Base-by-base conservation (phyloP, 257 asterid genomes). In the Rehmannia glutinosa region DNA sequence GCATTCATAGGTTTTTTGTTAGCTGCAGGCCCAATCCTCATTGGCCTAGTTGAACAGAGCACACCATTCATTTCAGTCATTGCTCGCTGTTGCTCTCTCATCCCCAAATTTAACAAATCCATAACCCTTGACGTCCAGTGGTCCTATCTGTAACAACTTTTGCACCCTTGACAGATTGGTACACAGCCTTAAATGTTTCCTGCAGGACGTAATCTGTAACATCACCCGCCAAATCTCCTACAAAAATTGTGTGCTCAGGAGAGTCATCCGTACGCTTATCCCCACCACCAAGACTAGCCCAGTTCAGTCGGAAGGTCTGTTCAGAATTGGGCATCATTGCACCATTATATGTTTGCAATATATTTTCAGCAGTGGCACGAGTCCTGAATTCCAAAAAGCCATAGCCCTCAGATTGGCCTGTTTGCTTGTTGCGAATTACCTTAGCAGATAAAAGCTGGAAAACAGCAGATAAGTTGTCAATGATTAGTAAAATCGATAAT, bases 11-110 rank as follows among this genome's bases (percentile, higher is more conserved):
- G 83, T 69, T 88, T 90, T 61, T 84, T 90, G 81, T 82, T 90
- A 23, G 97, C 92, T 17, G 97, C 96, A 19, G 97, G 92, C 10
- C 96, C 97, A 70, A 87, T 77, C 74, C 96, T 81, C 97, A 90
- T 90, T 20, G 97, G 86, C 86, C 97, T 85, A 60, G 90, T 72
- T 20, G 94, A 87, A 68, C 97, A 90, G 57, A 77, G 75, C 35
- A 79, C 81, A 3, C 97, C 97, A 76, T 87, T 90, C 97, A 90
- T 90, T 77, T 90, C 96, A 41, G 78, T 71, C 97, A 90, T 85
- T 4, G 97, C 96, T 9, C 96, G 87, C 33, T 82, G 62, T 49
- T 90, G 97, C 61, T 90, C 96, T 74, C 75, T 90, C 97, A 70
- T 90, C 97, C 58, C 73, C 92, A 80, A 90, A 90, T 74, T 78